Evolutionary conservation across 1,284 basidiomycete genomes (phyloP).

Genomic region (Garcileccinum viscosum): DNA sequence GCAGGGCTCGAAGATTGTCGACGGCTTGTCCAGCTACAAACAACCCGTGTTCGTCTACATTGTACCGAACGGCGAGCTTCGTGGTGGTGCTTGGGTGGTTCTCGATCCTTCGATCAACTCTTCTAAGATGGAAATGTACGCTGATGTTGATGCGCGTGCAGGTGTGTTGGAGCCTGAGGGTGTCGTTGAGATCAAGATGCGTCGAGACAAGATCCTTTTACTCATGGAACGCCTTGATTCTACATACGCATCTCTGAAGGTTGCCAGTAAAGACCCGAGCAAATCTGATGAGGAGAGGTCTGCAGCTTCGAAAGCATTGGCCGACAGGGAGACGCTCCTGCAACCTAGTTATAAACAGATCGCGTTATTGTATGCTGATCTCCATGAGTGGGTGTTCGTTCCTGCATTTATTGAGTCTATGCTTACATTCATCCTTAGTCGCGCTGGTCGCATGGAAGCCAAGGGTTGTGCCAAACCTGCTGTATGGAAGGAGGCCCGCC

Average conservation of each 20-base stretch:
- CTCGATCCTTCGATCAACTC: conserved; percentile 97
- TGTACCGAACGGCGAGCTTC: conserved; percentile 97
- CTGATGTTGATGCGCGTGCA: conserved; percentile 93
- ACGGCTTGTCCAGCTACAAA: conserved; percentile 95
- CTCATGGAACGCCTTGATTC: conserved; percentile 95
- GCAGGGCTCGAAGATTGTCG: conserved; percentile 97
- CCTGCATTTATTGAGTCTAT: conserved; percentile 1
- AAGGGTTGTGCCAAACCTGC: conserved; percentile 89
- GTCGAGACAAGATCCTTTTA: conserved; percentile 86
- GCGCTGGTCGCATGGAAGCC: conserved; percentile 96
- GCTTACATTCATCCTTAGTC: conserved; percentile 56
- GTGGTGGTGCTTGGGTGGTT: conserved; percentile 99
- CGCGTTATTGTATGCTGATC: conserved; percentile 93
- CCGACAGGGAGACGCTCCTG: conserved; percentile 82
- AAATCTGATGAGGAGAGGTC: conserved; percentile 79
- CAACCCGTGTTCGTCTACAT: conserved; percentile 99
- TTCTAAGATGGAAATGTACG: conserved; percentile 99
- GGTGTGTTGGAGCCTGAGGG: conserved; percentile 99
- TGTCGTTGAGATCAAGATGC: conserved; percentile 93
- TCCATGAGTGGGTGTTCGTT: conserved; percentile 80
- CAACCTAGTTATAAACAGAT: conserved; percentile 93
- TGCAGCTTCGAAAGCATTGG: conserved; percentile 70
- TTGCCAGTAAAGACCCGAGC: conserved; percentile 75
- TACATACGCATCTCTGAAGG: conserved; percentile 84
- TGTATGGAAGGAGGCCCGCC: conserved; percentile 88